Percentiles rank a stretch among this genome's conserved stretches.
phyloP scores from a whole-genome alignment of 2,329 filamentous ascomycete species.

The Talaromyces atroroseus region DNA sequence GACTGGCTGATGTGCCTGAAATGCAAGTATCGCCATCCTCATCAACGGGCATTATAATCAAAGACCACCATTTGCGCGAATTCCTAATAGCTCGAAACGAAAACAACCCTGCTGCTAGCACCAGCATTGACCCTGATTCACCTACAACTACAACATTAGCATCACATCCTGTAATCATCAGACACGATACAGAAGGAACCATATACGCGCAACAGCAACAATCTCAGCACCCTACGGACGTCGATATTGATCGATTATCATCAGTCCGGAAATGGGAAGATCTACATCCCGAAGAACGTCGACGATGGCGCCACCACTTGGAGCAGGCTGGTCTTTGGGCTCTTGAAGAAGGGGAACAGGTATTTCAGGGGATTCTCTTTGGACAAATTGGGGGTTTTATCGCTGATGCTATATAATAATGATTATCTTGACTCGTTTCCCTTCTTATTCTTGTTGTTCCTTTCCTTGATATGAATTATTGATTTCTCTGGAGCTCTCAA shows the following conservation, averaged over 20 bases:
- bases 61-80: conserved; percentile 20
- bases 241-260: not conserved
- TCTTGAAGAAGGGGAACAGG: conserved; percentile 68
- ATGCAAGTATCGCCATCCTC: conserved; percentile 1
- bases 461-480: not conserved
- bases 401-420: conserved; percentile 27
- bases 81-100: conserved; percentile 23
- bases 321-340: conserved; percentile 70
- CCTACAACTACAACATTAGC: not conserved
- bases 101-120: not conserved
- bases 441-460: not conserved
- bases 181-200: conserved; percentile 13
- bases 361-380: conserved; percentile 74
- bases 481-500: too few species aligned
- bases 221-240: not conserved
- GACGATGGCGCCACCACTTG: conserved; percentile 64
- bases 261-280: conserved; percentile 59
- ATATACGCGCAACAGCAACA: conserved; percentile 6
- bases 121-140: not conserved
- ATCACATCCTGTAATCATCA: conserved; percentile 21
- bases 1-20: conserved; percentile 13
- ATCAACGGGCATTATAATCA: not conserved
- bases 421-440: not conserved
- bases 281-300: conserved; percentile 56
- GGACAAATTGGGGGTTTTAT: conserved; percentile 63